Evolutionary conservation across 768 basidiomycete species (phyloP).

Genomic region (Coprinopsis strossmayeri): DNA sequence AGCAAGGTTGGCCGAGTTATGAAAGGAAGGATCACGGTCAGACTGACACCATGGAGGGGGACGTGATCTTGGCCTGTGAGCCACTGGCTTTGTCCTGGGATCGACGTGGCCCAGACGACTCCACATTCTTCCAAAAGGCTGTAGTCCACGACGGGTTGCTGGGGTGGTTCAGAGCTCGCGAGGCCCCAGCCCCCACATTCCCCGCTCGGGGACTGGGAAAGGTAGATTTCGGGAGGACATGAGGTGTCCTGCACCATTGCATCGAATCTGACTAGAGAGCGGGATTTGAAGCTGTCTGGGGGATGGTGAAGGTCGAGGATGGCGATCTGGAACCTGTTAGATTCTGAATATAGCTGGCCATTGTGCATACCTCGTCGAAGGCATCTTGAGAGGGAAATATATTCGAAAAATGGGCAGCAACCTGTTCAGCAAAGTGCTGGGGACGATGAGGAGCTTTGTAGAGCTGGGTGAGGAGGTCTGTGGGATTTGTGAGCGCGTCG

Average conservation of each 20-base stretch:
- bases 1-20: neutral
- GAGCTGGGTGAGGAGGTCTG: slow-evolving; percentile 41
- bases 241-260: slow-evolving; percentile 85
- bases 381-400: slow-evolving; percentile 35
- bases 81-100: slow-evolving; percentile 68
- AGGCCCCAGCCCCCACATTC: slow-evolving; percentile 76
- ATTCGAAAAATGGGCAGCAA: slow-evolving; percentile 39
- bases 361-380: slow-evolving; percentile 29
- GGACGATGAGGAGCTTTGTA: slow-evolving; percentile 25
- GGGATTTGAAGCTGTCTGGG: slow-evolving; percentile 40
- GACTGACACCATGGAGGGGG: slow-evolving; percentile 8
- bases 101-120: slow-evolving; percentile 66
- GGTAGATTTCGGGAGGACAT: slow-evolving; percentile 64
- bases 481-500: slow-evolving; percentile 42
- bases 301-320: slow-evolving; percentile 40
- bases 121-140: slow-evolving; percentile 53
- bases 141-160: slow-evolving; percentile 29
- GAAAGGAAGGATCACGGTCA: neutral
- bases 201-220: slow-evolving; percentile 36
- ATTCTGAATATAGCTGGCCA: neutral
- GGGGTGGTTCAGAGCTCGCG: slow-evolving; percentile 25
- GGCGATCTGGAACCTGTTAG: slow-evolving; percentile 42
- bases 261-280: slow-evolving; percentile 64
- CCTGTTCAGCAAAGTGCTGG: slow-evolving; percentile 34
- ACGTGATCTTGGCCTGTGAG: slow-evolving; percentile 22